phyloP scores from a whole-genome alignment of 176 grass and related monocot genomes.

The Guadua angustifolia region DNA sequence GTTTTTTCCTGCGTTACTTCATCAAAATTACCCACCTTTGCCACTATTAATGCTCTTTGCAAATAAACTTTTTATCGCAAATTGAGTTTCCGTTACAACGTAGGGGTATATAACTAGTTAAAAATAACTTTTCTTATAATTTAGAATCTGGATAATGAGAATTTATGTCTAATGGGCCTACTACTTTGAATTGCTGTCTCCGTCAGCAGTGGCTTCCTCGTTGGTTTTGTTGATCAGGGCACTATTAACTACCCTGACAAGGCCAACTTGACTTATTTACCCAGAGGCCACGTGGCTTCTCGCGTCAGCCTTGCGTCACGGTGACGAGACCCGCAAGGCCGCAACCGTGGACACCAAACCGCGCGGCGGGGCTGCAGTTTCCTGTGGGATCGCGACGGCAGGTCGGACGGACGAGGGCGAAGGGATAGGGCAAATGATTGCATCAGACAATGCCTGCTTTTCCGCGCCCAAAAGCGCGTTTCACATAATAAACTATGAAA shows the following conservation, averaged over 20 bases:
- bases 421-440: neutral
- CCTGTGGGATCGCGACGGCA: neutral
- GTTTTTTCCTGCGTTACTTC: too few species aligned
- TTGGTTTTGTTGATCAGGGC: neutral
- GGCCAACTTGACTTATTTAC: neutral
- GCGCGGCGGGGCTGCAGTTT: neutral
- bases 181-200: neutral
- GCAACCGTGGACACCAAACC: neutral
- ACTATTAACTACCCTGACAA: neutral
- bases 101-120: too few species aligned
- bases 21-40: too few species aligned
- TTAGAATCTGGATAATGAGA: too few species aligned
- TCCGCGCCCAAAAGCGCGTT: neutral
- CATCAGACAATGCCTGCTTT: slow-evolving; percentile 11
- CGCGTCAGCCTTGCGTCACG: slow-evolving; percentile 27
- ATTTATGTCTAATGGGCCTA: too few species aligned
- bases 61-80: too few species aligned
- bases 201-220: neutral
- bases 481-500: neutral
- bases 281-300: neutral
- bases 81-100: too few species aligned
- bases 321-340: neutral
- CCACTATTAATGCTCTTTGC: too few species aligned
- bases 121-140: too few species aligned
- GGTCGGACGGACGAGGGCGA: neutral